Evolutionary conservation across 2,329 filamentous ascomycete genomes (phyloP).

Genomic region (Cladosporium oxysporum): DNA sequence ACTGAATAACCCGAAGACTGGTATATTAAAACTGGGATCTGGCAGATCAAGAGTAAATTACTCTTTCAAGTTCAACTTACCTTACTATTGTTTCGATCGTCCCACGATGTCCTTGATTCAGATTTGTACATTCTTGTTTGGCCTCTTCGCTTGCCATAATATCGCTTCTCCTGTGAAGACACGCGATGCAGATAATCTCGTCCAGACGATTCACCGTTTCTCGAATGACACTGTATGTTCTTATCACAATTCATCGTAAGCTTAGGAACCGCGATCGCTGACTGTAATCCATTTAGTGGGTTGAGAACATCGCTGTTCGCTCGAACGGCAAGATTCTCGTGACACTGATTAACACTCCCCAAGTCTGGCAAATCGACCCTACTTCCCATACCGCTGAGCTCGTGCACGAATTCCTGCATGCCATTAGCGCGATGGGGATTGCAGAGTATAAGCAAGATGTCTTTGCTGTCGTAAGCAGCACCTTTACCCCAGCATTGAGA

Average conservation of each 20-base stretch:
- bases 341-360: slow-evolving; percentile 31
- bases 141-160: neutral
- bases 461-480: slow-evolving; percentile 15
- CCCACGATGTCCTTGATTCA: neutral
- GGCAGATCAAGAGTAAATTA: neutral
- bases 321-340: slow-evolving; percentile 38
- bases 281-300: slow-evolving; percentile 25
- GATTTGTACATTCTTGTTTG: neutral
- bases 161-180: neutral
- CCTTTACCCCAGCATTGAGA: neutral
- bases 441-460: slow-evolving; percentile 23
- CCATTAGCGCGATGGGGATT: slow-evolving; percentile 20
- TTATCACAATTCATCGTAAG: neutral
- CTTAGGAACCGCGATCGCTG: neutral
- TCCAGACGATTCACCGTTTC: neutral
- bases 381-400: slow-evolving; percentile 18
- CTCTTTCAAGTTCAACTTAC: neutral
- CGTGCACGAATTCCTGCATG: slow-evolving; percentile 21
- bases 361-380: slow-evolving; percentile 25
- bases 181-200: neutral
- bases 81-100: neutral
- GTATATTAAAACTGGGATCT: neutral
- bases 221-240: neutral
- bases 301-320: slow-evolving; percentile 39
- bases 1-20: neutral